Base-by-base conservation (phyloP, 108 stramenopile species). In the Phaeodactylum tricornutum region DNA sequence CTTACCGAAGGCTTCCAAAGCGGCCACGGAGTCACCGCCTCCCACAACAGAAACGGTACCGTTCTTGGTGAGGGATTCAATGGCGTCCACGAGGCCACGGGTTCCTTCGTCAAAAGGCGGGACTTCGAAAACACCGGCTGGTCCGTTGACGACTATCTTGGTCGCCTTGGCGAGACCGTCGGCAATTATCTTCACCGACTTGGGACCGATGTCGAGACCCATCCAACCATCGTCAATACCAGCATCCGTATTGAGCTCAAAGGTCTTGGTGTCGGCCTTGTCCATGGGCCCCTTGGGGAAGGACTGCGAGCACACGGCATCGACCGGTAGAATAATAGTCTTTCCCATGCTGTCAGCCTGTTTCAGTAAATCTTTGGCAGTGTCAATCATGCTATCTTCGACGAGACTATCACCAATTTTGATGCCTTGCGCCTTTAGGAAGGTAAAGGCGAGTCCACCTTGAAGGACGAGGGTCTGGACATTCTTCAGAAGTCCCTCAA, bases 391-490 rank as follows among this genome's bases (percentile, higher is more conserved):
- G 39, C 88, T 66, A 47, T 92, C 84, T 69, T 99, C 95, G 50
- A 91, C 69, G 51, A 96, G 53, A 37, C 80, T 84, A 22, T 60
- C 63, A 5, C 92, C 93, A 29, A 95, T 75, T 42, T 46, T 32
- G 47, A 80, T 62, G 4, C 92, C 95, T 30, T 65, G 22, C 14
- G 92, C 93, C 68, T 96, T 94, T 26, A 93, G 61, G 79, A 99
- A 99, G 36, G 98, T 97, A 71, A 84, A 98, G 45, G 87, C 93
- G 85, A 99, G 71, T 26, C 94, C 98, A 24, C 98, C 98, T 41
- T 96, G 95, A 47, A 98, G 72, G 41, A 98, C 62, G 20, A 97
- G 43, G 27, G 60, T 75, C 66, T 99, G 87, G 55, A 83, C 80
- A 50, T 92, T 81, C 32, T 87, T 71, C 25, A 99, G 46, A 31